Evolutionary conservation across 2,329 filamentous ascomycete genomes (phyloP).

Genomic region (Gaeumannomyces sp.): DNA sequence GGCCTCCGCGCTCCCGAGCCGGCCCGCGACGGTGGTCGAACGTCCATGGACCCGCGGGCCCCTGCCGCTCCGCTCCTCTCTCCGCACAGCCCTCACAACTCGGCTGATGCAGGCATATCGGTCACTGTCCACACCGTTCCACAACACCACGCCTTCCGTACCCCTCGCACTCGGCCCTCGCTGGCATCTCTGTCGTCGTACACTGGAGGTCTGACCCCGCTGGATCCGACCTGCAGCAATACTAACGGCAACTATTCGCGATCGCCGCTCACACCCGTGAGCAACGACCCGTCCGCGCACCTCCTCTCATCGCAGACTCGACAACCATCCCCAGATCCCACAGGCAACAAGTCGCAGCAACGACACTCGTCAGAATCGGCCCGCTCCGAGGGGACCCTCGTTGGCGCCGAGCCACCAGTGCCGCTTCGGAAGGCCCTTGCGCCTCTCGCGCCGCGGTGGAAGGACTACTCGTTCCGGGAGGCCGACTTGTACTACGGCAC

Average conservation of each 20-base stretch:
- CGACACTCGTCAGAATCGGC: conserved; percentile 11
- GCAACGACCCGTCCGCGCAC: no score
- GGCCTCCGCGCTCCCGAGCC: not conserved
- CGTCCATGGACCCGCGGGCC: no score
- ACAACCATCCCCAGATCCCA: no score
- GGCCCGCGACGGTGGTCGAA: no score
- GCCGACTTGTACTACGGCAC: conserved; percentile 27
- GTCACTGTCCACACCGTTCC: not conserved
- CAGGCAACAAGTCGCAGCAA: not conserved
- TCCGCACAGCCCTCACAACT: not conserved
- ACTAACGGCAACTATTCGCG: no score
- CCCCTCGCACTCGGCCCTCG: not conserved
- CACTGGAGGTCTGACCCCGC: not conserved
- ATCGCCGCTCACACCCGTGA: no score
- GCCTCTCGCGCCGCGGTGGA: conserved; percentile 20
- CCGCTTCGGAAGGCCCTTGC: conserved; percentile 8
- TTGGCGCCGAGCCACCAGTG: conserved; percentile 9
- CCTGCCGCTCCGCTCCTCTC: not conserved
- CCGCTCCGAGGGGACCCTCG: conserved; percentile 14
- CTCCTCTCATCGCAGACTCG: no score
- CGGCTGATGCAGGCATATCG: not conserved
- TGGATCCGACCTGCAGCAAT: no score
- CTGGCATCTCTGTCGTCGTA: not conserved
- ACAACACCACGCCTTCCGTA: not conserved
- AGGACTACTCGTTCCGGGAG: conserved; percentile 31